These are phyloP conservation scores for Phytophthora europaea DNA, from an alignment of 352 stramenopile genomes.

Conservation along the genomic window DNA sequence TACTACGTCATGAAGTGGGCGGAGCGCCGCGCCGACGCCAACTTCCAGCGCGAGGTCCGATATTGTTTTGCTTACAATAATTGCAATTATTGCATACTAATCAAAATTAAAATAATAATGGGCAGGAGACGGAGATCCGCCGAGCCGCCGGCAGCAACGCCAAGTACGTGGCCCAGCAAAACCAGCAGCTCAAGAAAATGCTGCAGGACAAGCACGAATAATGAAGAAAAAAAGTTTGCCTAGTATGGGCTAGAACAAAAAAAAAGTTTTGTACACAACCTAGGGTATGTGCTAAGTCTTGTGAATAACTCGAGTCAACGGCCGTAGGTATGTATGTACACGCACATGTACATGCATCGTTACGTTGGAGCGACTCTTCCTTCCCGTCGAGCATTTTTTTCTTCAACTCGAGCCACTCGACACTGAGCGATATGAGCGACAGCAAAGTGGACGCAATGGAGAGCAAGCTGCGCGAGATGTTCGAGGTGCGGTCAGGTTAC, in stretches of 20 bases:
- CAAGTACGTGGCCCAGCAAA: slow-evolving; percentile 73
- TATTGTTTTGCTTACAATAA: background rate
- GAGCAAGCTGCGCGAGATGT: slow-evolving; percentile 63
- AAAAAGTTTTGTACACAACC: no score
- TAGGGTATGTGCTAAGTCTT: no score
- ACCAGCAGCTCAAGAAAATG: slow-evolving; percentile 69
- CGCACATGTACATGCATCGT: background rate
- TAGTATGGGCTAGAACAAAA: no score
- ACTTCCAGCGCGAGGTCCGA: slow-evolving; percentile 78
- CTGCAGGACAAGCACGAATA: slow-evolving; percentile 53
- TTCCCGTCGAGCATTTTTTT: background rate
- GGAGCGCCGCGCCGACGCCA: slow-evolving; percentile 71
- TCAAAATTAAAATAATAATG: background rate
- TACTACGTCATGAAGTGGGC: slow-evolving; percentile 96
- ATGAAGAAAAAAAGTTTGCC: background rate
- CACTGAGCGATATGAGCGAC: slow-evolving; percentile 31
- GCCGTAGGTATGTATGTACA: no score
- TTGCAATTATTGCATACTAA: background rate
- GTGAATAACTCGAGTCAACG: background rate
- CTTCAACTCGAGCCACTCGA: background rate
- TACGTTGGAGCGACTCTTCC: background rate
- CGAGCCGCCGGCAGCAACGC: slow-evolving; percentile 54
- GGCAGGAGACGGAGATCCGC: slow-evolving; percentile 75
- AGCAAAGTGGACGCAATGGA: slow-evolving; percentile 64
- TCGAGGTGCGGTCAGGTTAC: slow-evolving; percentile 83